phyloP scores from a whole-genome alignment of 306 rosid species.

The Sicyos edulis region DNA sequence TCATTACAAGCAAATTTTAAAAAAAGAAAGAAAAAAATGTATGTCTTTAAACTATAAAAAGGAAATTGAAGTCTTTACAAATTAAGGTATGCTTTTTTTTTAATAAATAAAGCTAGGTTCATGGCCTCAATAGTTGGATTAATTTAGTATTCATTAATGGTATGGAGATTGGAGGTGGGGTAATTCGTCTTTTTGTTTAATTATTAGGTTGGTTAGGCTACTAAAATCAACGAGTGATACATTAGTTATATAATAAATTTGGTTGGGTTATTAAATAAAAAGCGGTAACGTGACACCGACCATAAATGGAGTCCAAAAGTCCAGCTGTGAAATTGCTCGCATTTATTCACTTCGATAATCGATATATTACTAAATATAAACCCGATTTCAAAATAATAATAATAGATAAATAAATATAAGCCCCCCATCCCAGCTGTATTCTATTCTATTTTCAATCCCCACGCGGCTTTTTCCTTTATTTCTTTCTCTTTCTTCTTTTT shows the following conservation, averaged over 20 bases:
- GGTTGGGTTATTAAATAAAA: constrained; percentile 7
- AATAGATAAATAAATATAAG: no score
- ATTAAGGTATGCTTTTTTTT: no score
- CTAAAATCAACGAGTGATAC: background rate
- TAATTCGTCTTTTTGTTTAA: no score
- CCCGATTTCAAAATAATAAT: no score
- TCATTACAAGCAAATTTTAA: no score
- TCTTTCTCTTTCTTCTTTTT: no score
- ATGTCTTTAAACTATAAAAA: no score
- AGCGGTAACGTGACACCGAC: background rate
- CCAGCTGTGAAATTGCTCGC: background rate
- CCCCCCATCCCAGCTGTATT: background rate
- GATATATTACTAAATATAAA: no score
- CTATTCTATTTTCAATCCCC: background rate
- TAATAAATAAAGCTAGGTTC: no score
- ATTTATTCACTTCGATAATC: background rate
- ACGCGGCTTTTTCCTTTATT: background rate
- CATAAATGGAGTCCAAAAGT: constrained; percentile 7
- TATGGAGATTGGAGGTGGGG: background rate
- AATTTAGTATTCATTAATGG: background rate
- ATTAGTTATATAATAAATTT: background rate
- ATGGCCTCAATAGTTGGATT: no score
- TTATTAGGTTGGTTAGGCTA: background rate
- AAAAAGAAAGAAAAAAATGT: no score
- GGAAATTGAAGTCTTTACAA: no score